Evolutionary conservation across 176 grass and related monocot genomes (phyloP).

Genomic region (Lolium perenne): DNA sequence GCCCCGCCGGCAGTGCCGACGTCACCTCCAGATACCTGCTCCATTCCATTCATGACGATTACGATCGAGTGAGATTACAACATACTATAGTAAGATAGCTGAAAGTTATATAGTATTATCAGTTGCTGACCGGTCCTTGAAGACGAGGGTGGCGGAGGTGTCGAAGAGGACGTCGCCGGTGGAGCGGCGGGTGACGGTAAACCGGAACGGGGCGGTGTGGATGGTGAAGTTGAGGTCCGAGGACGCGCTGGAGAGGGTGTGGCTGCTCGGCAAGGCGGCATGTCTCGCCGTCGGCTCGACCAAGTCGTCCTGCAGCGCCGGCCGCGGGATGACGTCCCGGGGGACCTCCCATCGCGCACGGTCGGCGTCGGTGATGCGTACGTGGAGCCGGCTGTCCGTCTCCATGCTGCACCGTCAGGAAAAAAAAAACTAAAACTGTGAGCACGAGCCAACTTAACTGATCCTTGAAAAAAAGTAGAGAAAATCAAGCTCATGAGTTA

Average conservation of each 20-base stretch:
- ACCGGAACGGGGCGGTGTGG: slow-evolving; percentile 58
- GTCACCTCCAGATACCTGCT: slow-evolving; percentile 72
- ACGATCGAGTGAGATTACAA: not conserved
- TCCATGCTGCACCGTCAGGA: slow-evolving; percentile 48
- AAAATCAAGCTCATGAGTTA: not conserved
- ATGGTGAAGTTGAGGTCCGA: slow-evolving; percentile 69
- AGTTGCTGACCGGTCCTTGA: slow-evolving; percentile 62
- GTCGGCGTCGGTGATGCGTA: slow-evolving; percentile 81
- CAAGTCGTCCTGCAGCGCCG: not conserved
- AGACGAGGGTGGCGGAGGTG: slow-evolving; percentile 47
- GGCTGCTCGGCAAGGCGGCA: slow-evolving; percentile 4
- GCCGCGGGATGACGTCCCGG: slow-evolving; percentile 61
- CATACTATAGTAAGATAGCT: too few species aligned
- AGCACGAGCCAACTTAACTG: not conserved
- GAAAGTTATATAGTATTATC: not conserved
- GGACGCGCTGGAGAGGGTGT: slow-evolving; percentile 41
- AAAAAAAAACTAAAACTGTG: not conserved
- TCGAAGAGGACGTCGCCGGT: slow-evolving; percentile 64
- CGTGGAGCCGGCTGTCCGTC: slow-evolving; percentile 69
- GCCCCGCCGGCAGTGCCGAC: slow-evolving; percentile 47
- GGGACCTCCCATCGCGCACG: slow-evolving; percentile 75
- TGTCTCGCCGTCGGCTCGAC: not conserved
- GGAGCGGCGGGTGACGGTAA: slow-evolving; percentile 60
- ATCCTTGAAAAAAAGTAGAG: too few species aligned
- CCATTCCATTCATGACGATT: not conserved